Percentiles rank a stretch among this genome's conserved stretches.
These are phyloP conservation scores for Jaltomata sinuosa DNA, from an alignment of 257 asterid species.

Conservation along the genomic window DNA sequence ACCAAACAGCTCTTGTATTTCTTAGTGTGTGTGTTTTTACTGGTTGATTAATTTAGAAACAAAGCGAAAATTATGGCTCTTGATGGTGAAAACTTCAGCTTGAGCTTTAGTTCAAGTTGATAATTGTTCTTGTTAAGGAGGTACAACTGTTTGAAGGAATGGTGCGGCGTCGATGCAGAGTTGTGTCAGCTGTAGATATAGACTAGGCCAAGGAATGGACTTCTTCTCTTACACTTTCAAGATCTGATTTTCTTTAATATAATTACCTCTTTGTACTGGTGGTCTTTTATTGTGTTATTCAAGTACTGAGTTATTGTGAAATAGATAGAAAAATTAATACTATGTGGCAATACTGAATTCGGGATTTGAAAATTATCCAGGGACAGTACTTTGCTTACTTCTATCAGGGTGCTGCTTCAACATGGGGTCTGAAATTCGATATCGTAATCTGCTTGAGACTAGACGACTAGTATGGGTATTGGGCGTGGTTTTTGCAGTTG, in stretches of 20 bases:
- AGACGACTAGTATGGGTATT: slow-evolving; percentile 47
- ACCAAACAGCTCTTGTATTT: background rate
- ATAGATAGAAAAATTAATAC: background rate
- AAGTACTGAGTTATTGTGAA: background rate
- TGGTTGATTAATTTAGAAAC: background rate
- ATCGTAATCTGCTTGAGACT: slow-evolving; percentile 34
- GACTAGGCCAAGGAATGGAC: background rate
- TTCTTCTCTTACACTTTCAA: background rate
- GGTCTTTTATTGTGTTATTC: background rate
- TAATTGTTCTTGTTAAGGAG: background rate
- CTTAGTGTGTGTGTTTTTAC: background rate
- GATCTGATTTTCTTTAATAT: background rate
- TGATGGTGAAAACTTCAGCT: background rate
- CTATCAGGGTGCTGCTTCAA: slow-evolving; percentile 6
- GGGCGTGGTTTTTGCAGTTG: slow-evolving; percentile 40
- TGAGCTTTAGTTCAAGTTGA: background rate
- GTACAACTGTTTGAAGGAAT: background rate
- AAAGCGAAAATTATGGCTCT: background rate
- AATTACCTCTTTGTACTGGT: background rate
- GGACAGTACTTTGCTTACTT: background rate
- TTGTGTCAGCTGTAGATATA: background rate
- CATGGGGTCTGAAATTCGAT: slow-evolving; percentile 40
- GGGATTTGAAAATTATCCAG: slow-evolving; percentile 14
- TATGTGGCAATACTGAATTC: background rate
- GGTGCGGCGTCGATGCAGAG: background rate